Evolutionary conservation across 495 filamentous ascomycete species (phyloP), one percentile per base, ranked within the genome.

Genomic region (Durotheca rogersii): DNA sequence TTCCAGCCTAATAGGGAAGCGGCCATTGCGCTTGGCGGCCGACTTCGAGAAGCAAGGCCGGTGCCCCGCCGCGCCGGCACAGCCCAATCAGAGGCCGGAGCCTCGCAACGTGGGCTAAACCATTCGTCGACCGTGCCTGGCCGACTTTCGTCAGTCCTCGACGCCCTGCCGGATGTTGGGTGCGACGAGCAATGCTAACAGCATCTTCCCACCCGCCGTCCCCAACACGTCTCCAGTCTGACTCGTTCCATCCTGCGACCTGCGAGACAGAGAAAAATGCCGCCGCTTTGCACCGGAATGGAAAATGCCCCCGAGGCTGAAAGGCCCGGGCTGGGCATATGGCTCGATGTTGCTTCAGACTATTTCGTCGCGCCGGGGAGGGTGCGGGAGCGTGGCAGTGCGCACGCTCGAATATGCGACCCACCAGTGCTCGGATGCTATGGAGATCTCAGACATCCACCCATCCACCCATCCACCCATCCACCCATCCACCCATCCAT

Each of bases 31-130:
- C 52, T 56, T 56, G 45, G 45, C 45, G 45, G 34, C 3, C 37
- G 17, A 32, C 18, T 17, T 10, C 15, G 12, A 27, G 25, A 41
- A n/a, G n/a, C n/a, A 21, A 51, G 27, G 27, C 38, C 33, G 19
- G 11, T 38, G 19, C 39, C 35, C 32, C 32, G 15, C 35, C 43
- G 42, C 29, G 21, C 2, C 15, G 7, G 7, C 10, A 17, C 4
- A 25, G 34, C 20, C 54, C 54, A 58, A 58, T 58, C 47, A 45
- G 31, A 44, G 25, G 1, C 16, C 30, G 15, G 36, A 5, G 47
- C 53, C 31, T 23, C 37, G 16, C 27, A 58, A 58, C 54, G 54
- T 58, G 54, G 15, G 29, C 41, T 23, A 38, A 56, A 41, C 33
- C 17, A 56, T 46, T 56, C 53, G 53, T 50, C 23, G 27, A 3